Conservation (phyloP, 1,284 basidiomycete species). For the Agaricales sp. region DNA sequence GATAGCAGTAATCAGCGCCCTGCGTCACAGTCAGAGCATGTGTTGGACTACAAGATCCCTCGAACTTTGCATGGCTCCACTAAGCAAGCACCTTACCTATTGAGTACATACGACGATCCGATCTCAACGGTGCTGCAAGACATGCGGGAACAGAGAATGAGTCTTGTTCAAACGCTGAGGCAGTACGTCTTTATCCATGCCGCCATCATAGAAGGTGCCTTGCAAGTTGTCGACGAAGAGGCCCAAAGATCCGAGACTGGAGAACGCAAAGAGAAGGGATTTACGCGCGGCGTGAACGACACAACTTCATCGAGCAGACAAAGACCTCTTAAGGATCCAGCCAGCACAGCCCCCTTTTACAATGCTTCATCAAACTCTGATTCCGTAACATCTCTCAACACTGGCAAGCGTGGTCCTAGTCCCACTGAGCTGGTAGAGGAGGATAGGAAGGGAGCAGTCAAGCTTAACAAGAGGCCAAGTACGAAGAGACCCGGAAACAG, state of each 20-base stretch:
- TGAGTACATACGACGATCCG: slow-evolving; percentile 62
- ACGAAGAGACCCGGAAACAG: slow-evolving; percentile 30
- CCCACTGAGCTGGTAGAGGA: slow-evolving; percentile 61
- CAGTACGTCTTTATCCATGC: slow-evolving; percentile 89
- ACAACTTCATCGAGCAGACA: background rate
- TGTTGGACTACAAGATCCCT: slow-evolving; percentile 48
- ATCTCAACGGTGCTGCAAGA: slow-evolving; percentile 73
- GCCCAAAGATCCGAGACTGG: slow-evolving; percentile 25
- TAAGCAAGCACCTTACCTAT: slow-evolving; percentile 35
- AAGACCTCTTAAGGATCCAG: background rate
- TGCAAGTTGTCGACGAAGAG: slow-evolving; percentile 73
- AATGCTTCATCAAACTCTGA: too few species aligned
- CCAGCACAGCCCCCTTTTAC: background rate
- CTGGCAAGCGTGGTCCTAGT: slow-evolving; percentile 55
- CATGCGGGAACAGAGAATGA: slow-evolving; percentile 89
- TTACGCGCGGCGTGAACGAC: background rate
- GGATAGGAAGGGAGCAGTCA: slow-evolving; percentile 42
- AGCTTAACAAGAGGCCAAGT: slow-evolving; percentile 57
- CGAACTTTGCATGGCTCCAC: slow-evolving; percentile 39
- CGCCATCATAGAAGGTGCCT: slow-evolving; percentile 72
- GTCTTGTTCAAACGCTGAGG: slow-evolving; percentile 78
- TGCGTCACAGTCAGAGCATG: slow-evolving; percentile 8
- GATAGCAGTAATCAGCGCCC: background rate
- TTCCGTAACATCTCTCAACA: slow-evolving; percentile 18
- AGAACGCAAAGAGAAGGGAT: slow-evolving; percentile 16